These are phyloP conservation scores for Suhomyces ambrosiae DNA, from an alignment of 1,139 yeast species.

Conservation along the genomic window DNA sequence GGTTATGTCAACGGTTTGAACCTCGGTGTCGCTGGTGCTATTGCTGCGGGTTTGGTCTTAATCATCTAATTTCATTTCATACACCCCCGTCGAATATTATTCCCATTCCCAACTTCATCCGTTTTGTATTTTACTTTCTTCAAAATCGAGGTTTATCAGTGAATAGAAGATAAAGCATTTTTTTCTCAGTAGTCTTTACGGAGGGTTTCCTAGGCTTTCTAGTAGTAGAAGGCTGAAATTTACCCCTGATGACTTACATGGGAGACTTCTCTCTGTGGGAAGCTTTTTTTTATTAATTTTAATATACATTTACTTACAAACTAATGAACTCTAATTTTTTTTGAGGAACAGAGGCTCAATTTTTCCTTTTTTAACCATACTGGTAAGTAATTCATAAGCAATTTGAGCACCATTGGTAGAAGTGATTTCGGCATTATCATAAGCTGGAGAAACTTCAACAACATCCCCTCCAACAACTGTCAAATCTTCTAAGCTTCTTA, in stretches of 20 bases:
- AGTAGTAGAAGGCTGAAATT: slow-evolving; percentile 4
- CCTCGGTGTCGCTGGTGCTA: slow-evolving; percentile 38
- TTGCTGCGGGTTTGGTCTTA: slow-evolving; percentile 39
- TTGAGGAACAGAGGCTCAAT: slow-evolving; percentile 6
- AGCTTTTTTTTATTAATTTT: slow-evolving; percentile 4
- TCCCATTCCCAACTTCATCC: slow-evolving; percentile 3
- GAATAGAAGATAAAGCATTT: slow-evolving; percentile 9
- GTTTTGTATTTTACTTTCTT: slow-evolving; percentile 5
- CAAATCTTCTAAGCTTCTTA: slow-evolving; percentile 59
- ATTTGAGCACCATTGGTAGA: slow-evolving; percentile 78
- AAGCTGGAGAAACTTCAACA: slow-evolving; percentile 78
- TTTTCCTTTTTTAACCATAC: slow-evolving; percentile 66
- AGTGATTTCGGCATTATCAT: slow-evolving; percentile 71
- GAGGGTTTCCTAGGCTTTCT: slow-evolving; percentile 1
- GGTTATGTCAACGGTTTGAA: slow-evolving; percentile 25
- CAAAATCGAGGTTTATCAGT: slow-evolving; percentile 3
- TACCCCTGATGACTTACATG: slow-evolving; percentile 6
- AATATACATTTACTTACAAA: background rate
- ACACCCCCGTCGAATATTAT: slow-evolving; percentile 1
- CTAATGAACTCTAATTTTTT: background rate
- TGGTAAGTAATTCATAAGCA: slow-evolving; percentile 67
- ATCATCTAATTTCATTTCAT: slow-evolving; percentile 18
- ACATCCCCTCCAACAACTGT: slow-evolving; percentile 76
- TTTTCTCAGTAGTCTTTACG: slow-evolving; percentile 5
- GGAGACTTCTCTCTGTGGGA: slow-evolving; percentile 5